These are phyloP conservation scores for Nicotiana sylvestris DNA, from an alignment of 257 asterid genomes.

Conservation along the genomic window DNA sequence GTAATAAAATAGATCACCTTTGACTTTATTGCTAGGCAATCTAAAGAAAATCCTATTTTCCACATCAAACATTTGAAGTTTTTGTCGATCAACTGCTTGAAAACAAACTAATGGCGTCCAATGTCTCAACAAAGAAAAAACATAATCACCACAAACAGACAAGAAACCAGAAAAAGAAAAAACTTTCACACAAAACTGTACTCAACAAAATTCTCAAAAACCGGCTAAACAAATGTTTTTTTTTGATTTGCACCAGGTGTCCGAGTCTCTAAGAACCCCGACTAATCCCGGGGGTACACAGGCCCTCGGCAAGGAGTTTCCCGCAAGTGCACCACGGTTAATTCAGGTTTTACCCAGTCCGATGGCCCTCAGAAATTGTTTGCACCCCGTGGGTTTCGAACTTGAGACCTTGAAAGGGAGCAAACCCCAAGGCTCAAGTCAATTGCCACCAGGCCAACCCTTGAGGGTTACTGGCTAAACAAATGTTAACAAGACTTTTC, in stretches of 20 bases:
- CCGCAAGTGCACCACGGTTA: no score
- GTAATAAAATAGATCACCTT: background rate
- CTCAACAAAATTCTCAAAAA: background rate
- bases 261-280: no score
- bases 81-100: background rate
- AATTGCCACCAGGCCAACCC: no score
- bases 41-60: background rate
- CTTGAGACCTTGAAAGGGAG: no score
- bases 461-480: background rate
- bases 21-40: background rate
- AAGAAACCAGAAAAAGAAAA: background rate
- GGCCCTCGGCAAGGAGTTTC: no score
- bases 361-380: no score
- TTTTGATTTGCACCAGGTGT: no score
- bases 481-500: conserved; percentile 2
- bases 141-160: background rate
- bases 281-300: no score
- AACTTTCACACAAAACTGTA: background rate
- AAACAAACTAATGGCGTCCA: background rate
- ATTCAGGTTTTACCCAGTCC: no score
- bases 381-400: no score
- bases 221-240: background rate
- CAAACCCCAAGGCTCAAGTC: no score
- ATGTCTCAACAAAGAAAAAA: background rate
- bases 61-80: background rate